phyloP scores from a whole-genome alignment of 495 filamentous ascomycete species.

The Corynascus novoguineensis region DNA sequence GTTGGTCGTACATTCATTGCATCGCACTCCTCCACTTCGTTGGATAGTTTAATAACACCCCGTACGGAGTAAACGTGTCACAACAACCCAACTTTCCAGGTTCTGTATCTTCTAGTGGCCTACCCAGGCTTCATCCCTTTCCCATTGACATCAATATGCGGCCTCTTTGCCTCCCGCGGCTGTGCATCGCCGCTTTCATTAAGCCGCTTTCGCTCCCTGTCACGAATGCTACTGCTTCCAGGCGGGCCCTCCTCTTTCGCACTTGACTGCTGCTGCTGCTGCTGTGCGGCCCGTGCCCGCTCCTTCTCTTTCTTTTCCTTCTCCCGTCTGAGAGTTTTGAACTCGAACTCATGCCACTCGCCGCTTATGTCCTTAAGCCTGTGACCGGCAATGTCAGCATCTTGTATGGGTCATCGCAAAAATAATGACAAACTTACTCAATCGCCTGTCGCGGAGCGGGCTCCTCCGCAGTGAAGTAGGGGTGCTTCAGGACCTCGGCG shows the following conservation, averaged over 20 bases:
- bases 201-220: constrained; percentile 47
- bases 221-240: constrained; percentile 31
- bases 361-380: constrained; percentile 81
- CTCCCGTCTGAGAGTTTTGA: constrained; percentile 87
- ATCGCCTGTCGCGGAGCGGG: constrained; percentile 70
- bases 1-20: neutral
- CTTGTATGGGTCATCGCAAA: neutral
- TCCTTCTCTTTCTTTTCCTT: constrained; percentile 77
- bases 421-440: constrained; percentile 57
- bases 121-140: neutral
- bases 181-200: constrained; percentile 30
- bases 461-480: constrained; percentile 82
- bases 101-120: neutral
- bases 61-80: too few relatives aligned
- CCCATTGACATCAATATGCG: constrained; percentile 32
- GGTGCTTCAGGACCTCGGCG: constrained; percentile 77
- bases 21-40: neutral
- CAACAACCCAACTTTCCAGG: neutral
- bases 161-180: constrained; percentile 40
- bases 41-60: too few relatives aligned
- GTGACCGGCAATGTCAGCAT: constrained; percentile 16
- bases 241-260: constrained; percentile 32
- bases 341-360: constrained; percentile 99
- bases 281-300: constrained; percentile 48
- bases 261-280: constrained; percentile 31